Evolutionary conservation across 1,139 yeast species (phyloP), one percentile per base, ranked within the genome.

Genomic region (Meyerozyma elateridarum): DNA sequence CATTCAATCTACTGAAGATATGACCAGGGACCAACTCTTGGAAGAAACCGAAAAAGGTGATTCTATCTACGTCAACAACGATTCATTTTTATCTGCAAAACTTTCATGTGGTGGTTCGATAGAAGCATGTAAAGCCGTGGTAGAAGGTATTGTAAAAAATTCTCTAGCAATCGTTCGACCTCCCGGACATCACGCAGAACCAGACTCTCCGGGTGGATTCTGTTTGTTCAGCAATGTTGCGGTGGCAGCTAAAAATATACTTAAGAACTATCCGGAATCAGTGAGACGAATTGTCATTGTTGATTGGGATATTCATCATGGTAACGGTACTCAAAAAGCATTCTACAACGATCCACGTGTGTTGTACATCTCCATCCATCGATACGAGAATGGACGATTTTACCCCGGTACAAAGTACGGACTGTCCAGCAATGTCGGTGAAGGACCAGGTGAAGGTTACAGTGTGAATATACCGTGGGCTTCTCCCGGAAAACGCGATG

Each of bases 141-240:
- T 91, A 8, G 97, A 89, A 54, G 95, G 96, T 1, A 65, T 70
- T 37, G 97, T 89, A 19, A 88, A 88, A 51, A 93, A 93, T 53
- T 82, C 96, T 0, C 55, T 93, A 36, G 99, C 98, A 0, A 85
- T 93, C 9, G 96, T 93, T 9, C 75, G 99, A 43, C 99, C 99
- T 1, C 99, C 99, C 0, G 99, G 99, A 2, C 99, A 93, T 59
- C 99, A 93, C 53, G 97, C 98, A 1, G 99, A 93, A 51, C 97
- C 99, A 1, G 93, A 87, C 41, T 68, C 88, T 13, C 95, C 98
- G 0, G 97, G 96, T 28, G 99, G 99, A 15, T 93, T 93, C 55
- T 93, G 98, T 59, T 64, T 93, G 32, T 93, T 93, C 54, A 84
- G 95, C 42, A 93, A 93, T 50, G 99, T 91, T 25, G 96, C 98